Evolutionary conservation across 345 rosid genomes (phyloP), one percentile per base, ranked within the genome.

Genomic region (Mercurialis annua): DNA sequence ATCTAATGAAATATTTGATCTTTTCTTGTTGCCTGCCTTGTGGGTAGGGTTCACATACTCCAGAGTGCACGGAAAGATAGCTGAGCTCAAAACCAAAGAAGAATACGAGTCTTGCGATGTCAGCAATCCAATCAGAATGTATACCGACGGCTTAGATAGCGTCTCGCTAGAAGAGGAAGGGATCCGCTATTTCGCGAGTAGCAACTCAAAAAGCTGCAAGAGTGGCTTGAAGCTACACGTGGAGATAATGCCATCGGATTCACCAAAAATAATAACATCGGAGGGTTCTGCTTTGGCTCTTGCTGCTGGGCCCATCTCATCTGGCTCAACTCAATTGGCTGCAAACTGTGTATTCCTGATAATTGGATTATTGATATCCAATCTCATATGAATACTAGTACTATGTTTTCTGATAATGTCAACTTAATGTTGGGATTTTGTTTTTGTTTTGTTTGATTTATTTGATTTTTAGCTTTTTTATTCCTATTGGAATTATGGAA

Each of bases 41-140:
- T 42, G 40, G 52, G 29, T 62, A 83, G 90, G 82, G 86, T 82
- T 86, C 73, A 63, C 80, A 60, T 80, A 80, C 81, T 83, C 86
- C 6, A 79, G 71, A 26, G 84, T 79, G 1, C 65, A 73, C 56
- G 90, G 80, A 58, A 67, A 76, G 68, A 56, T 86, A 21, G 72
- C 66, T 17, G 90, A 86, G 84, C 72, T 81, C n/a, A 68, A 50
- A 74, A 74, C 69, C 64, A 71, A 70, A 66, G 81, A 67, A 51
- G 88, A 84, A 56, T 86, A 86, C 36, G 85, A 82, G 60, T 71
- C 81, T 54, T 84, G 90, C 62, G 77, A 86, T 68, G 71, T 75
- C 7, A 56, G 66, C 26, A 84, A 80, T 53, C 88, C 88, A 18
- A 75, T 86, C 69, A 79, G 64, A 54, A 77, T 76, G 85, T 82